Conservation (phyloP, 73 alveolate genomes). For the Blepharisma japonicum region DNA sequence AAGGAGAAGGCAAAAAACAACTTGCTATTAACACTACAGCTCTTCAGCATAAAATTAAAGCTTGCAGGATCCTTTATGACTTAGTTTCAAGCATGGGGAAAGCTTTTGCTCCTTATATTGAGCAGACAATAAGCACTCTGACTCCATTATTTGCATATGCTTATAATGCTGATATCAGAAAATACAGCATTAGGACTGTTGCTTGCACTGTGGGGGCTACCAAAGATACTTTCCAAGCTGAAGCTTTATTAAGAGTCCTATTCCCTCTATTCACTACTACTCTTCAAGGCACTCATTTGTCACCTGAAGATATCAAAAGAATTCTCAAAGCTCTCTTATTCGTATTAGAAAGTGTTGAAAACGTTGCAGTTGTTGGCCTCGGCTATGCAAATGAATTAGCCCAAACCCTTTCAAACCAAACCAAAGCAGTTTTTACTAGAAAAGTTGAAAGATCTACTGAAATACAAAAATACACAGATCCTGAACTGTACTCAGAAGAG, state of each 20-base stretch:
- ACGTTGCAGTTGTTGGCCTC: neutral
- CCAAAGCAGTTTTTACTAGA: conserved; percentile 20
- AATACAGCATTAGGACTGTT: conserved; percentile 14
- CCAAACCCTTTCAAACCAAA: neutral
- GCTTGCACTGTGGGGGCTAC: neutral
- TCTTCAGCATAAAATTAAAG: conserved; percentile 25
- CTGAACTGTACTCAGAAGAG: conserved; percentile 21
- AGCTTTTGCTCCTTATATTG: neutral
- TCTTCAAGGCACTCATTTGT: neutral
- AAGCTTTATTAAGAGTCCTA: neutral
- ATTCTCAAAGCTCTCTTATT: neutral
- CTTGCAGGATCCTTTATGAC: conserved; percentile 14
- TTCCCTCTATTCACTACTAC: neutral
- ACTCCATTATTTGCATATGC: conserved; percentile 1
- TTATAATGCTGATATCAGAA: neutral
- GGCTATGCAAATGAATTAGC: conserved; percentile 15
- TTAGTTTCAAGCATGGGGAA: neutral
- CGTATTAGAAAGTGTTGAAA: neutral
- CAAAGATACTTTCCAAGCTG: neutral
- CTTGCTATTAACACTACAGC: conserved; percentile 22
- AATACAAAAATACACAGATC: neutral
- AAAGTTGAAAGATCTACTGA: neutral
- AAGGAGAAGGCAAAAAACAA: conserved; percentile 18
- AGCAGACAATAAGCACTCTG: neutral
- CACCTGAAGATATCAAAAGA: conserved; percentile 25